Evolutionary conservation across 2,329 filamentous ascomycete genomes (phyloP).

Genomic region (Parafenestella ontariensis): DNA sequence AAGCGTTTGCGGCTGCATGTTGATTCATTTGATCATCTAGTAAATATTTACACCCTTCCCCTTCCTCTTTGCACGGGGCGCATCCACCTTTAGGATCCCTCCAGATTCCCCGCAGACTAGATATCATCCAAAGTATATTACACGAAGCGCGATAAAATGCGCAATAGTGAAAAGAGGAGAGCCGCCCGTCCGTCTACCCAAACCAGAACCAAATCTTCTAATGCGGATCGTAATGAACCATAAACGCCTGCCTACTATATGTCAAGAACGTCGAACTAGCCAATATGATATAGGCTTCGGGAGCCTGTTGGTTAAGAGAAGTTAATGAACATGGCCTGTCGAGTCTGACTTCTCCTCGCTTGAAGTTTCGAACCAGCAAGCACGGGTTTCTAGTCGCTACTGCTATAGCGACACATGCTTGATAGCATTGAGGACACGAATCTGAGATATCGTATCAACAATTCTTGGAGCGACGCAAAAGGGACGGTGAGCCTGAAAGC

Average conservation of each 20-base stretch:
- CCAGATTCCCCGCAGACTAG: not conserved
- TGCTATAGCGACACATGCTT: not conserved
- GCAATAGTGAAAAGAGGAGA: not conserved
- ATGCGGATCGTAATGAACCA: not conserved
- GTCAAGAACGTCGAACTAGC: not conserved
- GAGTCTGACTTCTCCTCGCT: not conserved
- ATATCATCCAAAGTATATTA: not conserved
- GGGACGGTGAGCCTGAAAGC: not conserved
- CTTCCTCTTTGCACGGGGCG: not conserved
- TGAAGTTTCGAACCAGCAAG: not conserved
- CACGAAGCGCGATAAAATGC: not conserved
- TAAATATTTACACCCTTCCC: not conserved
- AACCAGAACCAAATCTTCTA: not conserved
- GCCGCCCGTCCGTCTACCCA: not conserved
- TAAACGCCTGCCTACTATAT: not conserved
- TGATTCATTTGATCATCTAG: not conserved
- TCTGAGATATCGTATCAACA: not conserved
- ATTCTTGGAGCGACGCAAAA: not conserved
- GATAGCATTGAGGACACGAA: constrained; percentile 1
- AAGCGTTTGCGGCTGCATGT: not conserved
- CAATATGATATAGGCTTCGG: not conserved
- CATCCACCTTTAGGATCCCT: not conserved
- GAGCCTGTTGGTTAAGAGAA: not conserved
- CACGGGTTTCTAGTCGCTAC: not conserved
- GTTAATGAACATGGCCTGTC: not conserved